Evolutionary conservation across 2,329 filamentous ascomycete species (phyloP).

Genomic region (Helicocarpus griseus): DNA sequence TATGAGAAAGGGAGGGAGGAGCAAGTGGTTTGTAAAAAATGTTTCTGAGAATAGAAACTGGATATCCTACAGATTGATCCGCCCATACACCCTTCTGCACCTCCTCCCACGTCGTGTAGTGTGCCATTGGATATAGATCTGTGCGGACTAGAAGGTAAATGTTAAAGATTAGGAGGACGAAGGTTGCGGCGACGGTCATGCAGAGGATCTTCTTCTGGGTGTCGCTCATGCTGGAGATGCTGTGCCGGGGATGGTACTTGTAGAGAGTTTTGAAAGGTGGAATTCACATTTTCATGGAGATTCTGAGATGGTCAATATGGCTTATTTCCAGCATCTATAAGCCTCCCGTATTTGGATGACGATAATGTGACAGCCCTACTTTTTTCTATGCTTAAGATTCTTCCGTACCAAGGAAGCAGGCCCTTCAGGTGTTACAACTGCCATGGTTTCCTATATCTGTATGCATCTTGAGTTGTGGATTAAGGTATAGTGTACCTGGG

Average conservation of each 20-base stretch:
- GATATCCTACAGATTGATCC: conserved; percentile 17
- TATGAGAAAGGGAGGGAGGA: no score
- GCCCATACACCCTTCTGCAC: background rate
- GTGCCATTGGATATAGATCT: conserved; percentile 2
- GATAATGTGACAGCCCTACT: background rate
- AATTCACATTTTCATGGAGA: no score
- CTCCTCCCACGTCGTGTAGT: background rate
- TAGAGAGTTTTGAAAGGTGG: no score
- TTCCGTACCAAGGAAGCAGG: background rate
- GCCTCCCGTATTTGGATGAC: background rate
- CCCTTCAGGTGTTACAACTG: background rate
- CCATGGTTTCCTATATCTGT: no score
- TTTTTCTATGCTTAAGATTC: background rate
- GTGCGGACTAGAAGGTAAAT: conserved; percentile 7
- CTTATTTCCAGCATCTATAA: no score
- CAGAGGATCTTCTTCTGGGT: background rate
- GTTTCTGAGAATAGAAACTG: background rate
- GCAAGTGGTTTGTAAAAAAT: background rate
- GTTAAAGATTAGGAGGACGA: conserved; percentile 4
- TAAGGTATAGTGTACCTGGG: no score
- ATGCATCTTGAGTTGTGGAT: no score
- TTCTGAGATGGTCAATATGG: no score
- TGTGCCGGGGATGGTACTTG: no score
- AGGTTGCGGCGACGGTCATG: background rate
- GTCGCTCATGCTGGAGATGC: background rate